Evolutionary conservation across 2,329 filamentous ascomycete genomes (phyloP).

Genomic region (Sporothrix brunneoviolacea): DNA sequence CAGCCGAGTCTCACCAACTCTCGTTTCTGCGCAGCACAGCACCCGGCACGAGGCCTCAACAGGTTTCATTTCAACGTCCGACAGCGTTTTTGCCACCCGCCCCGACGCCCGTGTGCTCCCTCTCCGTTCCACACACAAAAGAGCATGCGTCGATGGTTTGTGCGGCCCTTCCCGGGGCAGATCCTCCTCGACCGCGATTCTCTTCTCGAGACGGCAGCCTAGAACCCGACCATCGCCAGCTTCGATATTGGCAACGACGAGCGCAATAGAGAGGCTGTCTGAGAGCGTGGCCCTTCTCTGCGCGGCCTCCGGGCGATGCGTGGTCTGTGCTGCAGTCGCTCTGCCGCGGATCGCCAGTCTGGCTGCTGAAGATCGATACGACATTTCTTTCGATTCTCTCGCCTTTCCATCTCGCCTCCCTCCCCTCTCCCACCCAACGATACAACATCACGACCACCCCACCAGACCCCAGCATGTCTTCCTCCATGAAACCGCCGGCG

Average conservation of each 20-base stretch:
- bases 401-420: no score
- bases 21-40: background rate
- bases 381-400: no score
- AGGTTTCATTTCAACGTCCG: background rate
- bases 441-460: background rate
- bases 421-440: no score
- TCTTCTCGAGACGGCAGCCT: background rate
- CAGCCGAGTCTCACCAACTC: background rate
- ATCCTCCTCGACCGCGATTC: background rate
- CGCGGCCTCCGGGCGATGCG: no score
- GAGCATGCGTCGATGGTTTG: constrained; percentile 3
- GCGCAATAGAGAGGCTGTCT: no score
- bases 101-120: no score
- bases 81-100: background rate
- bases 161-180: constrained; percentile 1
- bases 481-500: constrained; percentile 19
- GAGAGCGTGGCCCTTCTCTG: no score
- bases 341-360: no score
- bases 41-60: background rate
- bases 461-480: constrained; percentile 6
- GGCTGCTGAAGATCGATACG: no score
- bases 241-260: background rate
- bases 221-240: background rate
- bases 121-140: background rate
- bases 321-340: no score